Evolutionary conservation across 1,284 basidiomycete species (phyloP).

Genomic region (Cystobasidium pallidum): DNA sequence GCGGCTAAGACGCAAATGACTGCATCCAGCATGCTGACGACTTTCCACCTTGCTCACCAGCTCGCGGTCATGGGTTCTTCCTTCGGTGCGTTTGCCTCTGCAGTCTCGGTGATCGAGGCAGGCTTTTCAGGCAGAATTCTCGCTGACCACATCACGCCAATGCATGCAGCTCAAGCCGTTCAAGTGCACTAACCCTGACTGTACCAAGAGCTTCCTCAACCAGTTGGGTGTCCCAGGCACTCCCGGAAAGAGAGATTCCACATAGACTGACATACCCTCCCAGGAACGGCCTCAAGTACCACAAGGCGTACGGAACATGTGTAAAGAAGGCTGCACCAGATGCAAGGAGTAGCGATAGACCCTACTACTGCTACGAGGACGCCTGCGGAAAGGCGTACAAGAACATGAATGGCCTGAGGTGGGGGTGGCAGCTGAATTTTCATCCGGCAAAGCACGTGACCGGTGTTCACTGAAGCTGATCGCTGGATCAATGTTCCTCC

Average conservation of each 20-base stretch:
- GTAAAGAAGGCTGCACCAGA: slow-evolving; percentile 12
- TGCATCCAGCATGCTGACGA: not conserved
- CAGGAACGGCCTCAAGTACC: slow-evolving; percentile 43
- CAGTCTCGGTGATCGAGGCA: not conserved
- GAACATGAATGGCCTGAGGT: slow-evolving; percentile 35
- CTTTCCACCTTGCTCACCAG: not conserved
- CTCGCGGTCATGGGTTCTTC: slow-evolving; percentile 30
- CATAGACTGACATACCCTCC: not conserved
- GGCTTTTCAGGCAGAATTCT: slow-evolving; percentile 6
- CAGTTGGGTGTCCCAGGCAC: slow-evolving; percentile 6
- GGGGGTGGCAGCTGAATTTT: slow-evolving; percentile 24
- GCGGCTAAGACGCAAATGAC: not conserved
- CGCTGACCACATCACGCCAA: too few relatives aligned
- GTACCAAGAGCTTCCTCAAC: slow-evolving; percentile 32
- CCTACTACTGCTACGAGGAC: slow-evolving; percentile 40
- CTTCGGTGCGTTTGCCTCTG: not conserved
- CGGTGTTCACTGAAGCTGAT: not conserved
- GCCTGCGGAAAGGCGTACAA: slow-evolving; percentile 33
- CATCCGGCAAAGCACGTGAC: slow-evolving; percentile 9
- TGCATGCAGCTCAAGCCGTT: slow-evolving; percentile 38
- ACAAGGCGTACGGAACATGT: slow-evolving; percentile 34
- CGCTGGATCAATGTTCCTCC: too few relatives aligned
- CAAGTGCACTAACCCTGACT: slow-evolving; percentile 38
- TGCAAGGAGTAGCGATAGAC: slow-evolving; percentile 15
- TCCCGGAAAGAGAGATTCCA: not conserved